These are phyloP conservation scores for Xanthoparmelia taractica DNA, from an alignment of 495 filamentous ascomycete genomes.

Conservation along the genomic window DNA sequence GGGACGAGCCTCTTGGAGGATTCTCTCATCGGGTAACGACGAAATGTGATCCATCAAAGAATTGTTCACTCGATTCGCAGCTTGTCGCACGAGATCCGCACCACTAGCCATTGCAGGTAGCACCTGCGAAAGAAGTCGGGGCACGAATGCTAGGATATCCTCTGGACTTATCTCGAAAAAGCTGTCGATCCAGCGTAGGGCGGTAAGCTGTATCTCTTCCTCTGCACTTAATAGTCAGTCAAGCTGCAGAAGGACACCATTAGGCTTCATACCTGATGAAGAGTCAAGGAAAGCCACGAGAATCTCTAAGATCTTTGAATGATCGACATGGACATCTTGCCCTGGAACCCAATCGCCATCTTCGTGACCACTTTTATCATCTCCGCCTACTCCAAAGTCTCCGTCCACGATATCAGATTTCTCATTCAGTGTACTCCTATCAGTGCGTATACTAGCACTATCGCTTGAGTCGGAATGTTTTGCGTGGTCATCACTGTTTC, in stretches of 20 bases:
- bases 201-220: conserved; percentile 83
- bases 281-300: conserved; percentile 85
- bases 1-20: conserved; percentile 34
- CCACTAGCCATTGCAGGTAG: conserved; percentile 91
- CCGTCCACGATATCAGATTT: conserved; percentile 47
- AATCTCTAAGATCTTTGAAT: conserved; percentile 85
- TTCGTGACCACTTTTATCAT: conserved; percentile 53
- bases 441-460: conserved; percentile 48
- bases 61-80: conserved; percentile 80
- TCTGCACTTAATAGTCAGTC: conserved; percentile 40
- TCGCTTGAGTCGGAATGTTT: conserved; percentile 61
- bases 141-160: conserved; percentile 93
- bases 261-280: conserved; percentile 51
- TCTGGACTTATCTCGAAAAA: conserved; percentile 97
- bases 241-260: background rate
- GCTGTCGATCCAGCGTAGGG: conserved; percentile 88
- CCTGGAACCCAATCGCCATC: conserved; percentile 96
- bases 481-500: conserved; percentile 54
- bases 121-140: conserved; percentile 81
- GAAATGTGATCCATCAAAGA: conserved; percentile 88
- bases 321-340: conserved; percentile 92
- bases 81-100: conserved; percentile 77
- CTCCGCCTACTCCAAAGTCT: conserved; percentile 50
- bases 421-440: conserved; percentile 40
- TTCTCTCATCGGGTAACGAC: conserved; percentile 71